Evolutionary conservation across 2,329 filamentous ascomycete genomes (phyloP), one percentile per base, ranked within the genome.

Genomic region (Trichoderma koningiopsis): DNA sequence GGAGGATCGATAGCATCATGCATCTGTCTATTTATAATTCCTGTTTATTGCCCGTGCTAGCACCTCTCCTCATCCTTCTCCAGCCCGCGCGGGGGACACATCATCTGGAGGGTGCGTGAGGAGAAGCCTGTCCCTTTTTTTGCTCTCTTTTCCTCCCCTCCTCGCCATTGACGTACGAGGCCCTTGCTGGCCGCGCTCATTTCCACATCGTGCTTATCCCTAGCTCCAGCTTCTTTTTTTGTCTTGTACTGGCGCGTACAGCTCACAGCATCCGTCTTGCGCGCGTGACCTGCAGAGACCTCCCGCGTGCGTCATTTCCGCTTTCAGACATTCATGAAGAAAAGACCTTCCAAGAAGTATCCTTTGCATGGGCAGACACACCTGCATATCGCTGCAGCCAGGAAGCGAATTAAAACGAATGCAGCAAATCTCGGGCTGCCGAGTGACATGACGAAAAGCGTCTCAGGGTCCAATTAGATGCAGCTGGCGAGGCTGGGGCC

Each of bases 271-370:
- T 55, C 52, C 10, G 8, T 6, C 14, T 13, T 14, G 52, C 10
- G 14, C 27, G 19, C 13, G 55, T 43, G 52, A 27, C 47, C 19
- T 29, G 33, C 10, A 5, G 19, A 14, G 35, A 29, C 35, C 31
- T 63, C 29, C 53, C 55, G 55, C 64, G 64, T 67, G 64, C 56
- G 40, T 52, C 64, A 59, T 67, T 67, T 67, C 64, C 64, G 37
- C 29, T 49, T 67, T 19, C 16, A 67, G 64, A 59, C 40, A 58
- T 49, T 66, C 53, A 19, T 47, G 33, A 31, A 49, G 22, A 29
- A n/a, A 19, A 33, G 29, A 27, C 49, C 11, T 33, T 8, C 4
- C 8, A 13, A 37, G 27, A 27, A 29, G 29, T 40, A 55, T 40
- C 47, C 35, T 55, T 53, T 16, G 29, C 47, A 53, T n/a, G 47